Percentiles rank a stretch among this genome's conserved stretches.
Evolutionary conservation across 2,329 filamentous ascomycete species (phyloP).

Genomic region (Leptographium flavum): DNA sequence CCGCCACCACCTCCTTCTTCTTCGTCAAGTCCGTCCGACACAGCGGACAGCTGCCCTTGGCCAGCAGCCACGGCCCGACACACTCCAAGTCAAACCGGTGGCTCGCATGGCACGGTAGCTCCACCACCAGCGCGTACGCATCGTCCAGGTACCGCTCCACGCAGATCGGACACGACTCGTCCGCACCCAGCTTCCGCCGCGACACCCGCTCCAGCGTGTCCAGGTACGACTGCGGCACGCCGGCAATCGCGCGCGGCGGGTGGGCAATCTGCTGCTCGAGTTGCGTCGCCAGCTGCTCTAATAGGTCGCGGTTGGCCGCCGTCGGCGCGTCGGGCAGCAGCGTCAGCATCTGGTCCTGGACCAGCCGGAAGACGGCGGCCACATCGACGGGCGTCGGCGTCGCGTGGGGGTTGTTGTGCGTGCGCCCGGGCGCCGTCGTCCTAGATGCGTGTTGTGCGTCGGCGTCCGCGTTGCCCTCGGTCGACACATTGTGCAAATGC

Average conservation of each 20-base stretch:
- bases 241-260: constrained; percentile 35
- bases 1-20: constrained; percentile 32
- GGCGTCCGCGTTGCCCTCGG: constrained; percentile 15
- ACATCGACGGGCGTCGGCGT: constrained; percentile 46
- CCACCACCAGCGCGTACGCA: constrained; percentile 46
- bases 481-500: constrained; percentile 38
- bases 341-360: constrained; percentile 43
- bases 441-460: not conserved
- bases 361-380: constrained; percentile 40
- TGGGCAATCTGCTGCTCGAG: constrained; percentile 36
- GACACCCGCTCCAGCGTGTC: constrained; percentile 44
- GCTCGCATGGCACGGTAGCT: constrained; percentile 43
- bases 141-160: constrained; percentile 48
- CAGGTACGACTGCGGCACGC: constrained; percentile 44
- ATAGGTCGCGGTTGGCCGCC: constrained; percentile 31
- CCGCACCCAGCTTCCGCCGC: constrained; percentile 31
- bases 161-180: constrained; percentile 48
- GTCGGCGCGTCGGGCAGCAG: constrained; percentile 34
- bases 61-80: constrained; percentile 48
- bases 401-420: constrained; percentile 36
- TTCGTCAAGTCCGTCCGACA: constrained; percentile 45
- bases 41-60: constrained; percentile 51
- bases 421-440: not conserved
- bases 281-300: constrained; percentile 30
- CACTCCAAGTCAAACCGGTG: constrained; percentile 55